A percentile compares a stretch with the other conserved stretches of the same genome.
Evolutionary conservation across 1,139 yeast genomes (phyloP).

Genomic region (Pichia sp.): DNA sequence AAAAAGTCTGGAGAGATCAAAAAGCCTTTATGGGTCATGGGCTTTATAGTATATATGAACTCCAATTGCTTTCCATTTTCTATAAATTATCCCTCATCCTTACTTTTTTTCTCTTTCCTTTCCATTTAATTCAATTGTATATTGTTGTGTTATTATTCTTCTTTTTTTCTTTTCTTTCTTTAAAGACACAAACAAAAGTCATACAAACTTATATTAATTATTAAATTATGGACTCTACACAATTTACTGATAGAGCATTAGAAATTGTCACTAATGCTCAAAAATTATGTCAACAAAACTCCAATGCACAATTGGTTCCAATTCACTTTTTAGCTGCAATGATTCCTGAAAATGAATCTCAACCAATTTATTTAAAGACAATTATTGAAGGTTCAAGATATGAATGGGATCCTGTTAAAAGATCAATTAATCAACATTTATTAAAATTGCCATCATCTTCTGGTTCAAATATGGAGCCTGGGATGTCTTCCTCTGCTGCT

Average conservation of each 20-base stretch:
- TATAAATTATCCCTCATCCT: too few relatives aligned
- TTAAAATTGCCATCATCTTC: constrained; percentile 81
- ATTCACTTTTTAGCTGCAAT: constrained; percentile 88
- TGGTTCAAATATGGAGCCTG: constrained; percentile 50
- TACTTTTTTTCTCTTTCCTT: too few relatives aligned
- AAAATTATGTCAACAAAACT: constrained; percentile 75
- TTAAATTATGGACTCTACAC: constrained; percentile 42
- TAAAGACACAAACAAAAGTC: background rate
- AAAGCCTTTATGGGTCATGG: too few relatives aligned
- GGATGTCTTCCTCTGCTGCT: constrained; percentile 29
- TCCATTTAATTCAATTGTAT: too few relatives aligned
- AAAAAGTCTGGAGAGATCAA: too few relatives aligned
- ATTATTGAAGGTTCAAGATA: constrained; percentile 80
- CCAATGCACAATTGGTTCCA: constrained; percentile 79
- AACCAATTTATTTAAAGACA: constrained; percentile 69
- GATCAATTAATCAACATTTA: constrained; percentile 71
- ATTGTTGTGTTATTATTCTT: background rate
- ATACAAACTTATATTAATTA: background rate
- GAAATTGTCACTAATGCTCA: constrained; percentile 73
- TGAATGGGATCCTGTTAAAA: constrained; percentile 77
- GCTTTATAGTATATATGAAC: too few relatives aligned
- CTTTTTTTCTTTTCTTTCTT: background rate
- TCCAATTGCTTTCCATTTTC: too few relatives aligned
- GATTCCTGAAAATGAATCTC: constrained; percentile 56
- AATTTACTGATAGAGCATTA: constrained; percentile 90